Evolutionary conservation across 2,329 filamentous ascomycete genomes (phyloP).

Genomic region (Trichoderma sp.): DNA sequence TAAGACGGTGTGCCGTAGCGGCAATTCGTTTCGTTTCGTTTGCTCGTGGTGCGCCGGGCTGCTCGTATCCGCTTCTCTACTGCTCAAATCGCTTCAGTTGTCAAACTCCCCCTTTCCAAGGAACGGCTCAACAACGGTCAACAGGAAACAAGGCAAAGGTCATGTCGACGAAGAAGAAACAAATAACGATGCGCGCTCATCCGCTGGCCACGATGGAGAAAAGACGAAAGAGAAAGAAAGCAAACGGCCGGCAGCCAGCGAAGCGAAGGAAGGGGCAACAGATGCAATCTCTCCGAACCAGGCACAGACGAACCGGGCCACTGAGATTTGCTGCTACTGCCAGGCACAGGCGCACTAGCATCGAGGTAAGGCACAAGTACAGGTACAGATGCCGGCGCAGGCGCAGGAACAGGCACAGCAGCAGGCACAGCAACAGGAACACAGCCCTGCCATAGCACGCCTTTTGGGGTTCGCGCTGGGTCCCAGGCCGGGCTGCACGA

Average conservation of each 20-base stretch:
- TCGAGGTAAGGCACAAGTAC: not conserved
- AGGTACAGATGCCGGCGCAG: not conserved
- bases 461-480: slow-evolving; percentile 3
- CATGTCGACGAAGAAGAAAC: slow-evolving; percentile 28
- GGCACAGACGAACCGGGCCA: slow-evolving; percentile 12
- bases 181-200: slow-evolving; percentile 16
- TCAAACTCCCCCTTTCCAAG: slow-evolving; percentile 3
- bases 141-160: slow-evolving; percentile 22
- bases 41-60: slow-evolving; percentile 10
- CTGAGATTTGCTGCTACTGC: slow-evolving; percentile 11
- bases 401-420: not conserved
- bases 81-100: not conserved
- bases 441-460: not conserved
- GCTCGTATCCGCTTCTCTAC: slow-evolving; percentile 4
- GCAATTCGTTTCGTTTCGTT: slow-evolving; percentile 23
- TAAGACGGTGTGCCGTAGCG: not conserved
- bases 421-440: not conserved
- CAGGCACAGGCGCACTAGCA: not conserved
- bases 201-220: slow-evolving; percentile 14
- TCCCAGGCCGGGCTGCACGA: slow-evolving; percentile 19
- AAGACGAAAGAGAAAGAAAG: not conserved
- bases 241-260: not conserved
- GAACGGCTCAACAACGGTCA: slow-evolving; percentile 25
- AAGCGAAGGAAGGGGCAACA: slow-evolving; percentile 17
- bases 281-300: slow-evolving; percentile 22